Percentiles rank a stretch among this genome's conserved stretches.
Evolutionary conservation across 345 rosid species (phyloP).

Genomic region (Geranium brycei): DNA sequence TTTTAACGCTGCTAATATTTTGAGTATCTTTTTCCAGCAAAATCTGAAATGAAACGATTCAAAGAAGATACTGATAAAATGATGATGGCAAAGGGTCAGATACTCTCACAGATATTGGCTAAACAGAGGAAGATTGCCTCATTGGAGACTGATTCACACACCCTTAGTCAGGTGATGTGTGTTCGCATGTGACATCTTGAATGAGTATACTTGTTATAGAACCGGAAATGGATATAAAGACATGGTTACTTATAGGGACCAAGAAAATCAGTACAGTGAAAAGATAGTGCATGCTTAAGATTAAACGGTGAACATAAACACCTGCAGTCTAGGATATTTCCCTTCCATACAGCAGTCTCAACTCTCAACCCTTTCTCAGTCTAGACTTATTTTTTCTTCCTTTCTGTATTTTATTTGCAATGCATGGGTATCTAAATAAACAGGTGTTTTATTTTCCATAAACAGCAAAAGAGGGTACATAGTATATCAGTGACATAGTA

Average conservation of each 20-base stretch:
- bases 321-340: neutral
- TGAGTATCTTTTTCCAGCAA: conserved; percentile 26
- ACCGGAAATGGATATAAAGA: neutral
- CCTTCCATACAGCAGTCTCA: no score
- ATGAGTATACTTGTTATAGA: neutral
- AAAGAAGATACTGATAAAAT: conserved; percentile 40
- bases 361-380: no score
- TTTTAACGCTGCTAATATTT: neutral
- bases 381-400: neutral
- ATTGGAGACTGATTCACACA: conserved; percentile 43
- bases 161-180: conserved; percentile 43
- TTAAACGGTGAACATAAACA: neutral
- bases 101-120: conserved; percentile 43
- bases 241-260: neutral
- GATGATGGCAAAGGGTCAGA: conserved; percentile 36
- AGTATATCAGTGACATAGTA: neutral
- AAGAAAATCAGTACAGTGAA: neutral
- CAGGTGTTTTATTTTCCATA: no score
- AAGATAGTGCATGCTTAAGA: neutral
- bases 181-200: neutral
- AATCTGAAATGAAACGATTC: conserved; percentile 28
- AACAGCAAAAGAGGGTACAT: neutral
- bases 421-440: neutral
- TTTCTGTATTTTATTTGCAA: neutral
- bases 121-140: conserved; percentile 43